A percentile compares a stretch with the other conserved stretches of the same genome.
Conservation (phyloP, 139 green algal species). For the Tetradesmus obliquus region DNA sequence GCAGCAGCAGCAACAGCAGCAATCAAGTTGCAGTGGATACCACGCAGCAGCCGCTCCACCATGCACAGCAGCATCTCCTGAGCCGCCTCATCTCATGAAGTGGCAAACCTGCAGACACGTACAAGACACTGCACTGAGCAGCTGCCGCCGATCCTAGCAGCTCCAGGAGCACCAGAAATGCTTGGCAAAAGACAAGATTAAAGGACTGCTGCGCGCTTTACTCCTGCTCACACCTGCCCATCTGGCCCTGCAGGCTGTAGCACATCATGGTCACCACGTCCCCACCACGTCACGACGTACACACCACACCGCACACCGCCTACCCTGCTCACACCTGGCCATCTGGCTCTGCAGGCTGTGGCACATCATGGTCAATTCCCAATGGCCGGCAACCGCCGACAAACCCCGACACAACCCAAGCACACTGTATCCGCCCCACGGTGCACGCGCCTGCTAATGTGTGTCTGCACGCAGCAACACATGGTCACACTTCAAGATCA, state of each 20-base stretch:
- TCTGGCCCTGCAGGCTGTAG: neutral
- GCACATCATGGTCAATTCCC: no score
- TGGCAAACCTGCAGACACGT: slow-evolving; percentile 1
- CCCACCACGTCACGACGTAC: no score
- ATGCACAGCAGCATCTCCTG: slow-evolving; percentile 28
- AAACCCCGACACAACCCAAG: no score
- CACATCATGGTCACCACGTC: neutral
- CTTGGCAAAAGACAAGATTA: no score
- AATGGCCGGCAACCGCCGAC: no score
- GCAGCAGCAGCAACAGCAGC: neutral
- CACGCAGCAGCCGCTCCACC: slow-evolving; percentile 35
- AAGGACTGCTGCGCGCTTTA: neutral
- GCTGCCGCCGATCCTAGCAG: neutral
- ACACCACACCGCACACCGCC: no score
- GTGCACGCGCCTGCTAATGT: neutral
- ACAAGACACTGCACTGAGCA: neutral
- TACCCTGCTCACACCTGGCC: no score
- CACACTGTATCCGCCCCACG: no score
- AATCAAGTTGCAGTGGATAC: neutral
- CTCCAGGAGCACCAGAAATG: neutral
- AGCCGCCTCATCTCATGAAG: neutral
- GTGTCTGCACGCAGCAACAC: no score
- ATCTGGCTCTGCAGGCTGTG: no score
- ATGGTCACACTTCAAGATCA: no score
- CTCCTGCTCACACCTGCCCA: slow-evolving; percentile 10